Evolutionary conservation across 106 monocot species (phyloP).

Genomic region (Allium fistulosum): DNA sequence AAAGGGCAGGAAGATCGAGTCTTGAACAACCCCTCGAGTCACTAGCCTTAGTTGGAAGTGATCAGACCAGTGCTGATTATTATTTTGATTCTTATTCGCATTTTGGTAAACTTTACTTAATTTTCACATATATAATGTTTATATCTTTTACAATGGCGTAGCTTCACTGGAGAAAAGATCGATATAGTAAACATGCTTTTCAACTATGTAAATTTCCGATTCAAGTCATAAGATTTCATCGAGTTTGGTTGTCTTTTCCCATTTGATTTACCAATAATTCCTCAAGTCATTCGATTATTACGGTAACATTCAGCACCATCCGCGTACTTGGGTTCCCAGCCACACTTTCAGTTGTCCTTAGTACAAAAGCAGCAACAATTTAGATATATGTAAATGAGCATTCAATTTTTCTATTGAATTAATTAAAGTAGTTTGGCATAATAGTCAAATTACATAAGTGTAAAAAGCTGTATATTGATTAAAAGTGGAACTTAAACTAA

Average conservation of each 20-base stretch:
- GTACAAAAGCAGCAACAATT: no score
- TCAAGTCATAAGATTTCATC: neutral
- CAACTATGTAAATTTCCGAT: neutral
- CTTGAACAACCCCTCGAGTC: slow-evolving; percentile 24
- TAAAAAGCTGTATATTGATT: no score
- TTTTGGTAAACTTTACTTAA: slow-evolving; percentile 41
- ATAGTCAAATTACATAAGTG: no score
- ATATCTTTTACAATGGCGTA: neutral
- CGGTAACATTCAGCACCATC: no score
- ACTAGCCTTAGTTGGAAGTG: slow-evolving; percentile 38
- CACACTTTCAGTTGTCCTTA: no score
- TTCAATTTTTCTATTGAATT: no score
- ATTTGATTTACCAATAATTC: neutral
- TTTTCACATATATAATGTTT: neutral
- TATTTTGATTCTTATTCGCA: slow-evolving; percentile 98
- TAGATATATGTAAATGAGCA: no score
- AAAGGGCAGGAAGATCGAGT: slow-evolving; percentile 34
- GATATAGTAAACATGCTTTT: neutral
- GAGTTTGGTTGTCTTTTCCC: no score
- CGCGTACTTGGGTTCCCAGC: no score
- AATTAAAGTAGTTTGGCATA: no score
- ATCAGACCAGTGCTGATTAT: slow-evolving; percentile 95
- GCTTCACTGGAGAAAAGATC: neutral
- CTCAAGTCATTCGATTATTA: no score
- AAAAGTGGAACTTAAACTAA: no score